Conservation (phyloP, 495 filamentous ascomycete genomes). For the Bacidia gigantensis region DNA sequence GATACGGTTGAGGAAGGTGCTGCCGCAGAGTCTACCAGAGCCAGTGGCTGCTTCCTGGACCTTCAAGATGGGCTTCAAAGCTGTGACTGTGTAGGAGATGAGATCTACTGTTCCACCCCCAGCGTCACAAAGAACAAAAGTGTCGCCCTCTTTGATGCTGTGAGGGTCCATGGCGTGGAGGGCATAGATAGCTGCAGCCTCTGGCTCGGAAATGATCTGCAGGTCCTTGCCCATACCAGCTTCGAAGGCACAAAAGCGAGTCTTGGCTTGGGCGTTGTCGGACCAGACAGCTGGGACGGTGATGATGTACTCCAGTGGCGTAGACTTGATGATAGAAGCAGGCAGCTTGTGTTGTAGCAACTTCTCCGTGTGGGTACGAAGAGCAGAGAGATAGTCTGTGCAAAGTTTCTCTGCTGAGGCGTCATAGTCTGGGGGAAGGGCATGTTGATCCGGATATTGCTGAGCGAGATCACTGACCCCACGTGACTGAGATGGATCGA, state of each 20-base stretch:
- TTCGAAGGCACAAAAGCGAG: constrained; percentile 47
- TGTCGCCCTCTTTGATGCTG: constrained; percentile 50
- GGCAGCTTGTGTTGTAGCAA: constrained; percentile 37
- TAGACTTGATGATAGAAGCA: constrained; percentile 46
- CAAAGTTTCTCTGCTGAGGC: constrained; percentile 50
- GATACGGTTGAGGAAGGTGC: constrained; percentile 58
- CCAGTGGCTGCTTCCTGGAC: constrained; percentile 60
- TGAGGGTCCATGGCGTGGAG: constrained; percentile 56
- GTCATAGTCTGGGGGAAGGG: constrained; percentile 27
- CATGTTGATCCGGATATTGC: constrained; percentile 11
- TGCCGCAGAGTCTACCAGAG: constrained; percentile 54
- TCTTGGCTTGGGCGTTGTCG: constrained; percentile 58
- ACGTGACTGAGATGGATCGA: constrained; percentile 18
- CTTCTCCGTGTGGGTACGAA: constrained; percentile 20
- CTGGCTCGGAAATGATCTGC: constrained; percentile 60
- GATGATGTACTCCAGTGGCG: constrained; percentile 50
- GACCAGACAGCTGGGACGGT: constrained; percentile 56
- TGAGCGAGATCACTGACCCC: constrained; percentile 12
- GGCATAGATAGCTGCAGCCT: constrained; percentile 65
- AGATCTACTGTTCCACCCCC: constrained; percentile 65
- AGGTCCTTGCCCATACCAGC: constrained; percentile 56
- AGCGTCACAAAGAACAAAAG: constrained; percentile 63
- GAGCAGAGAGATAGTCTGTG: constrained; percentile 50
- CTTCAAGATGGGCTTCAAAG: constrained; percentile 28
- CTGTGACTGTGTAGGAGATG: constrained; percentile 37